A percentile compares a stretch with the other conserved stretches of the same genome.
These are phyloP conservation scores for Aspergillus ochraceoroseus DNA, from an alignment of 2,329 filamentous ascomycete genomes.

Conservation along the genomic window DNA sequence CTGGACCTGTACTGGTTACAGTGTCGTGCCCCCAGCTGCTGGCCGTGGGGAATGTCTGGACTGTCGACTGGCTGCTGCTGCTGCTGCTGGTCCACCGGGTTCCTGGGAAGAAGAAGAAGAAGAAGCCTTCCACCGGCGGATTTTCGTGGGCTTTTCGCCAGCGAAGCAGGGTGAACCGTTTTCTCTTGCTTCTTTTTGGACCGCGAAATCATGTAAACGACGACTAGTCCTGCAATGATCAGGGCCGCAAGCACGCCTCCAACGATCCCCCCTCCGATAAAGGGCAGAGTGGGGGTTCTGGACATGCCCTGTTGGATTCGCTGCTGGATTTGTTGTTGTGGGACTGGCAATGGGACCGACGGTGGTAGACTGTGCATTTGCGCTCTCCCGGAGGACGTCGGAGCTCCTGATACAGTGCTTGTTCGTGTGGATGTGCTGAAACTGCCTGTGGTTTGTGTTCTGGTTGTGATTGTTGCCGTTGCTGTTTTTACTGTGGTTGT, in stretches of 20 bases:
- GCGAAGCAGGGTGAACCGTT: conserved; percentile 12
- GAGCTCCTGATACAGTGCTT: no score
- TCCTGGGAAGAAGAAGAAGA: no score
- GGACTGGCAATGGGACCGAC: no score
- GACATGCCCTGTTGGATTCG: no score
- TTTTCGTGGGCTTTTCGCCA: conserved; percentile 6
- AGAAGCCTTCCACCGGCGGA: no score
- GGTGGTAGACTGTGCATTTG: not conserved
- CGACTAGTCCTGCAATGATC: conserved; percentile 7
- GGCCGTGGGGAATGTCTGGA: no score
- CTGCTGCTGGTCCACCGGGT: not conserved
- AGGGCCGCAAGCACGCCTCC: conserved; percentile 6
- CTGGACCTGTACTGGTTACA: no score
- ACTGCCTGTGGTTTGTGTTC: not conserved
- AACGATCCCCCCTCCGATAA: conserved; percentile 8
- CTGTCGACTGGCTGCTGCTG: not conserved
- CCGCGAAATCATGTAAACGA: conserved; percentile 8
- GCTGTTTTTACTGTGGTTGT: not conserved
- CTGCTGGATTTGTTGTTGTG: no score
- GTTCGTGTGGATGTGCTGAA: conserved; percentile 1
- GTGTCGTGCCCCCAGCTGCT: no score
- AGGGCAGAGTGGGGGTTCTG: no score
- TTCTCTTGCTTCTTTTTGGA: conserved; percentile 5
- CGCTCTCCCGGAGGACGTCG: not conserved
- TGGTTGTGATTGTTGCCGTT: not conserved